Evolutionary conservation across 768 basidiomycete genomes (phyloP).

Genomic region (Lentinula sp.): DNA sequence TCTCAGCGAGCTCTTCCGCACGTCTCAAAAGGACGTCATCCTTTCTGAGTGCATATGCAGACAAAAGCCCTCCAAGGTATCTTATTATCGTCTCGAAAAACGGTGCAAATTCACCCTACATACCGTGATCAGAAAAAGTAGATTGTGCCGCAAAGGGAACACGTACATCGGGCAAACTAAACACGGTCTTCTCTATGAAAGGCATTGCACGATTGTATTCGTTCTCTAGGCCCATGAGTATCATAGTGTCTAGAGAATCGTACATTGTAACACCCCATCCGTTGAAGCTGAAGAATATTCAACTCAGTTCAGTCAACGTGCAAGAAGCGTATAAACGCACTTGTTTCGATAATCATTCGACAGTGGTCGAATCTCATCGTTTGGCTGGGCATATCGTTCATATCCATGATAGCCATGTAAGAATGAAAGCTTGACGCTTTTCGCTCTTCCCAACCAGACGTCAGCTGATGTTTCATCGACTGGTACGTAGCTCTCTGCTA

Average conservation of each 20-base stretch:
- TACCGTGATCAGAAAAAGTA: slow-evolving; percentile 2
- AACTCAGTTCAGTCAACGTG: not conserved
- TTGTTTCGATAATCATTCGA: slow-evolving; percentile 40
- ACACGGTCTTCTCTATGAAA: slow-evolving; percentile 42
- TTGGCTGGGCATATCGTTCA: slow-evolving; percentile 50
- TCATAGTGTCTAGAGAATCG: slow-evolving; percentile 83
- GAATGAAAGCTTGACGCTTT: slow-evolving; percentile 56
- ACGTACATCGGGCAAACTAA: slow-evolving; percentile 39
- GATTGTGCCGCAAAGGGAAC: not conserved
- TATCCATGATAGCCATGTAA: slow-evolving; percentile 65
- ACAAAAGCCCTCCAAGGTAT: slow-evolving; percentile 83
- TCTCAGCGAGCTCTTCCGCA: slow-evolving; percentile 74
- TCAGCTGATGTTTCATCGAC: slow-evolving; percentile 19
- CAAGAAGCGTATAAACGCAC: slow-evolving; percentile 23
- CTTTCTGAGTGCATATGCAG: slow-evolving; percentile 71
- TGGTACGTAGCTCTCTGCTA: slow-evolving; percentile 6
- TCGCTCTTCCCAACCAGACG: slow-evolving; percentile 48
- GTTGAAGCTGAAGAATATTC: slow-evolving; percentile 49
- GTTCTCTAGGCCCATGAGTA: slow-evolving; percentile 68
- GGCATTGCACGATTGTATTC: slow-evolving; percentile 65
- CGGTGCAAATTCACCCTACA: slow-evolving; percentile 30
- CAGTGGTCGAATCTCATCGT: slow-evolving; percentile 58
- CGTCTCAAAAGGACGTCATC: slow-evolving; percentile 56
- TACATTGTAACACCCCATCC: slow-evolving; percentile 75
- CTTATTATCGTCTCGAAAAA: slow-evolving; percentile 89